Evolutionary conservation across 2,329 filamentous ascomycete species (phyloP).

Genomic region (Ascochyta rabiei): DNA sequence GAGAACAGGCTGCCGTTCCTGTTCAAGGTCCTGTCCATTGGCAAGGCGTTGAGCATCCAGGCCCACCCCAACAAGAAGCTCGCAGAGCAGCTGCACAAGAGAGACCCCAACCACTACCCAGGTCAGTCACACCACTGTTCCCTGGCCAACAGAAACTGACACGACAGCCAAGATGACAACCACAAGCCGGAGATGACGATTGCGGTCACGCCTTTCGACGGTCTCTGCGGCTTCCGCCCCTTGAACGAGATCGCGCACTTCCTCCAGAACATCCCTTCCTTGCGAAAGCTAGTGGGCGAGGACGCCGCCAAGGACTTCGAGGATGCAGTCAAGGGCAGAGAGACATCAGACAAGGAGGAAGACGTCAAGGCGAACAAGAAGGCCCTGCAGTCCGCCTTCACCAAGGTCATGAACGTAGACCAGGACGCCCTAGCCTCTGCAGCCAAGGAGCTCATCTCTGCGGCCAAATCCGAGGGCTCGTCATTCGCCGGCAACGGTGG

Average conservation of each 20-base stretch:
- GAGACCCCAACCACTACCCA: conserved; percentile 91
- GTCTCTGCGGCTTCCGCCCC: conserved; percentile 92
- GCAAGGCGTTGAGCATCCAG: conserved; percentile 95
- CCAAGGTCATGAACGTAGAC: conserved; percentile 78
- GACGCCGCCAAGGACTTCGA: conserved; percentile 55
- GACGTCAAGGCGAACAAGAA: conserved; percentile 70
- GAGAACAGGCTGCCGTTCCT: conserved; percentile 87
- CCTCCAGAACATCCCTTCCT: conserved; percentile 66
- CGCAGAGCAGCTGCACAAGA: conserved; percentile 83
- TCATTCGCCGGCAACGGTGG: conserved; percentile 78
- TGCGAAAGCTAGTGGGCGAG: conserved; percentile 56
- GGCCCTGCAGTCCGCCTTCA: conserved; percentile 76
- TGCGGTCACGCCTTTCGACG: conserved; percentile 94
- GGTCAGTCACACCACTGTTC: conserved; percentile 44
- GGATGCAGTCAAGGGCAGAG: conserved; percentile 58
- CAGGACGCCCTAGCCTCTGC: conserved; percentile 69
- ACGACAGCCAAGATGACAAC: conserved; percentile 74
- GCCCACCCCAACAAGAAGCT: conserved; percentile 96
- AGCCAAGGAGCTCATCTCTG: conserved; percentile 70
- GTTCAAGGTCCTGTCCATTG: conserved; percentile 96
- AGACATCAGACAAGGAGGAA: conserved; percentile 54
- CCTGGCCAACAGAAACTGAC: conserved; percentile 12
- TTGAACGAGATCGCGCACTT: conserved; percentile 87
- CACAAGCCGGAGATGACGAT: conserved; percentile 99
- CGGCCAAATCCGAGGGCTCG: conserved; percentile 70